Percentiles rank a stretch among this genome's conserved stretches.
Conservation (phyloP, 176 grass and related monocot species). For the Bolboschoenus planiculmis region DNA sequence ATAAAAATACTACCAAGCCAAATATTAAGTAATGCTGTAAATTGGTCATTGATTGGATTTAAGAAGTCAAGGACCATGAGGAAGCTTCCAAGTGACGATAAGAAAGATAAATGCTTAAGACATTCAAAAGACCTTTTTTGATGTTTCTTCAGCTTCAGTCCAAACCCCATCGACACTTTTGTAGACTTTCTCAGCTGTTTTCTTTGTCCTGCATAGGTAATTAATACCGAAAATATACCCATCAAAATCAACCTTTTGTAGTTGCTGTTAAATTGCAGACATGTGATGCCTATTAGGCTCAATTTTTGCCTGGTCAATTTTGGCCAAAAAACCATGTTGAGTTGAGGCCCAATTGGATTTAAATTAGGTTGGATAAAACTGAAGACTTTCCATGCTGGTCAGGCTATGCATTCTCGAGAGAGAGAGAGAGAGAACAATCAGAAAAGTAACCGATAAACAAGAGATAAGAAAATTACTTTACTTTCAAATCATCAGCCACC, state of each 20-base stretch:
- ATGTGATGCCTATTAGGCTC: not conserved
- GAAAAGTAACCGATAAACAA: not conserved
- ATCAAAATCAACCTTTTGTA: not conserved
- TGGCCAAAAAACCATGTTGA: not conserved
- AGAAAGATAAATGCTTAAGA: not conserved
- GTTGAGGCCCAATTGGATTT: not conserved
- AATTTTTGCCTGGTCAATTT: not conserved
- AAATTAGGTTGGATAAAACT: not conserved
- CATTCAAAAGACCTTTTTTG: slow-evolving; percentile 55
- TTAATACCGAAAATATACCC: not conserved
- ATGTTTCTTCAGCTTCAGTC: slow-evolving; percentile 78
- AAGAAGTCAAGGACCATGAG: not conserved
- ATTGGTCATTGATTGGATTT: not conserved
- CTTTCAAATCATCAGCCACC: slow-evolving; percentile 89
- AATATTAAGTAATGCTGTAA: not conserved
- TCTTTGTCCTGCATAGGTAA: slow-evolving; percentile 32
- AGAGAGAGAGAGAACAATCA: not conserved
- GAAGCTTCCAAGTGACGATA: not conserved
- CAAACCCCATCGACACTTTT: slow-evolving; percentile 78
- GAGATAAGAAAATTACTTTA: slow-evolving; percentile 50
- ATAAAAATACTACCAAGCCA: not conserved
- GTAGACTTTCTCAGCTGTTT: slow-evolving; percentile 66
- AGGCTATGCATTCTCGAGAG: not conserved
- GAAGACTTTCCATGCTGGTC: not conserved
- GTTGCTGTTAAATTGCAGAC: not conserved